phyloP scores from a whole-genome alignment of 352 stramenopile genomes.

The Phytophthora multivora region DNA sequence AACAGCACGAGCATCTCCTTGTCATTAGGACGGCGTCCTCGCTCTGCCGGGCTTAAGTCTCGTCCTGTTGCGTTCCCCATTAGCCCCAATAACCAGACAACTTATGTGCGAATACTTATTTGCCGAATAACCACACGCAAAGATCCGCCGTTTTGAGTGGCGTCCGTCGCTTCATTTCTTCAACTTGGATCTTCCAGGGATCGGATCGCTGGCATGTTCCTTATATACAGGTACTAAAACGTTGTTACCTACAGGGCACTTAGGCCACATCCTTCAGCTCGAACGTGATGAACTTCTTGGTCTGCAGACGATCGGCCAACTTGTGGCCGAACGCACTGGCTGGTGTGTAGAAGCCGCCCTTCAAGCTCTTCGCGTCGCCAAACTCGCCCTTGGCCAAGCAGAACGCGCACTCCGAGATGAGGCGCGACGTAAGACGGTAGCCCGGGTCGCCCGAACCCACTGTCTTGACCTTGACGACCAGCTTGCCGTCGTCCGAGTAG shows the following conservation, averaged over 20 bases:
- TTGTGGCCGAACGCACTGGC: conserved; percentile 63
- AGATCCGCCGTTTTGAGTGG: conserved; percentile 24
- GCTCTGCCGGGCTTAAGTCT: conserved; percentile 41
- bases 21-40: conserved; percentile 56
- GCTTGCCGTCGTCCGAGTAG: conserved; percentile 48
- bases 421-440: conserved; percentile 57
- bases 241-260: neutral
- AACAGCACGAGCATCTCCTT: conserved; percentile 66
- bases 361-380: conserved; percentile 8
- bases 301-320: conserved; percentile 51
- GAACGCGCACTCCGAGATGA: conserved; percentile 68
- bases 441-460: conserved; percentile 55
- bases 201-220: conserved; percentile 1
- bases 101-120: no score
- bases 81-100: neutral
- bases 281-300: conserved; percentile 64
- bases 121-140: conserved; percentile 15
- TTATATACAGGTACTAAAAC: no score
- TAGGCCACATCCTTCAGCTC: conserved; percentile 41
- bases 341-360: conserved; percentile 65
- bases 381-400: conserved; percentile 62
- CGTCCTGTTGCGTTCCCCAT: conserved; percentile 54
- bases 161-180: conserved; percentile 23
- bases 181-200: conserved; percentile 9
- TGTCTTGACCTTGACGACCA: conserved; percentile 45